Conservation (phyloP, 495 filamentous ascomycete genomes). For the Neurospora hispaniola region DNA sequence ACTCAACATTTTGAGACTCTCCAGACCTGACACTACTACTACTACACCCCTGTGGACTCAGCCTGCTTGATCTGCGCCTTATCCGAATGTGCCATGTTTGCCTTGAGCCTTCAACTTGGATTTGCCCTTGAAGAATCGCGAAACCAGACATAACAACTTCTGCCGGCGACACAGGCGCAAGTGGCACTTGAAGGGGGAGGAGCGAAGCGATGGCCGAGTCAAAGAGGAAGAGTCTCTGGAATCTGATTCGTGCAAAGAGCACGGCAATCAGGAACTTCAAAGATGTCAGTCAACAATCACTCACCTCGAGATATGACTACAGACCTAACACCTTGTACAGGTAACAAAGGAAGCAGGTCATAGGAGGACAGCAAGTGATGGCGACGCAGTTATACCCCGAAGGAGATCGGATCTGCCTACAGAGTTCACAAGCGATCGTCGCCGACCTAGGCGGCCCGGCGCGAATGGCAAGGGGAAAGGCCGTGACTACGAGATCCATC, state of each 20-base stretch:
- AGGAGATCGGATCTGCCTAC: slow-evolving; percentile 4
- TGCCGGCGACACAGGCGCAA: neutral
- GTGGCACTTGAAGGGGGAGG: neutral
- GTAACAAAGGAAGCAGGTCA: slow-evolving; percentile 3
- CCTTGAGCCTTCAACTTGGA: neutral
- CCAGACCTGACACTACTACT: neutral
- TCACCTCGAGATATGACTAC: neutral
- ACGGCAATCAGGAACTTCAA: slow-evolving; percentile 6
- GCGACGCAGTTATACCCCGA: slow-evolving; percentile 1
- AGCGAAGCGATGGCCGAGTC: neutral
- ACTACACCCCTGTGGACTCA: neutral
- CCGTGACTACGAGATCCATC: slow-evolving; percentile 22
- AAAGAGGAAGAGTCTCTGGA: slow-evolving; percentile 14
- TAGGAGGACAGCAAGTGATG: slow-evolving; percentile 5
- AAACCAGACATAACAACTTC: neutral
- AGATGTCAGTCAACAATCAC: slow-evolving; percentile 1
- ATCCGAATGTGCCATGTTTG: neutral
- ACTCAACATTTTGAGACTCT: neutral
- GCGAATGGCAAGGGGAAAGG: slow-evolving; percentile 34
- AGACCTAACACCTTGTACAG: slow-evolving; percentile 4
- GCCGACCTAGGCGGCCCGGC: slow-evolving; percentile 30
- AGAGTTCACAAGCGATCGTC: slow-evolving; percentile 16
- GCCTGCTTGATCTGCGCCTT: slow-evolving; percentile 1
- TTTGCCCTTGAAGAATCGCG: neutral
- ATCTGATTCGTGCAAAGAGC: slow-evolving; percentile 11